These are phyloP conservation scores for Aspergillus mulundensis DNA, from an alignment of 495 filamentous ascomycete genomes.

Conservation along the genomic window DNA sequence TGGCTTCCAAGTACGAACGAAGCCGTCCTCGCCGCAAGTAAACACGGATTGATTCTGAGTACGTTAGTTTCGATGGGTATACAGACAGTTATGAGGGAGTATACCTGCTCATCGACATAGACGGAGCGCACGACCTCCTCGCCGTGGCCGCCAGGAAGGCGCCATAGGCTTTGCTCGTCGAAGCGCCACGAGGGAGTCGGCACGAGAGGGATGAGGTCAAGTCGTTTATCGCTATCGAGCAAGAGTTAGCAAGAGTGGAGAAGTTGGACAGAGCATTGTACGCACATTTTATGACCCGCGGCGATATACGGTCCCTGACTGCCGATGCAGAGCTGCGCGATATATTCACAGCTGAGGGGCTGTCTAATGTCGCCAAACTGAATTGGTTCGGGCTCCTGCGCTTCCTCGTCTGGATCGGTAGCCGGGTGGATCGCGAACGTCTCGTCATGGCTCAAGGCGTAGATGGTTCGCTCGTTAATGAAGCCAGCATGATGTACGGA, in stretches of 20 bases:
- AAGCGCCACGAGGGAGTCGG: slow-evolving; percentile 57
- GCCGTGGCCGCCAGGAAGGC: slow-evolving; percentile 72
- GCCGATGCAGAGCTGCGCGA: slow-evolving; percentile 66
- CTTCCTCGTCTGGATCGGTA: slow-evolving; percentile 53
- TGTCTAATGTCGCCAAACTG: slow-evolving; percentile 75
- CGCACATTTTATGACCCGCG: slow-evolving; percentile 42
- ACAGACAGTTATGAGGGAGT: slow-evolving; percentile 6
- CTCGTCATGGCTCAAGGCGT: slow-evolving; percentile 76
- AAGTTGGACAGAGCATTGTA: slow-evolving; percentile 9
- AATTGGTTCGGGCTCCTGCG: slow-evolving; percentile 45
- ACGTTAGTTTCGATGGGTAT: neutral
- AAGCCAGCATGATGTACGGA: slow-evolving; percentile 87
- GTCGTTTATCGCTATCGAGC: slow-evolving; percentile 52
- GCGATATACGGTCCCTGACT: slow-evolving; percentile 43
- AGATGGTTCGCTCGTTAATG: slow-evolving; percentile 62
- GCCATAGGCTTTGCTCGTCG: slow-evolving; percentile 56
- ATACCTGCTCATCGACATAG: slow-evolving; percentile 64
- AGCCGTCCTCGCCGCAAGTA: slow-evolving; percentile 76
- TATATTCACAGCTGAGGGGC: slow-evolving; percentile 72
- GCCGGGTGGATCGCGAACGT: slow-evolving; percentile 71
- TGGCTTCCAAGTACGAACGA: slow-evolving; percentile 48
- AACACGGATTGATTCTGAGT: slow-evolving; percentile 61
- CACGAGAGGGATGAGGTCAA: slow-evolving; percentile 64
- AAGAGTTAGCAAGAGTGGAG: slow-evolving; percentile 1
- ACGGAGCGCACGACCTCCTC: slow-evolving; percentile 80